Percentiles rank a stretch among this genome's conserved stretches.
Evolutionary conservation across 371 early-diverging fungal species (phyloP).

Genomic region (Entomophthora muscae): DNA sequence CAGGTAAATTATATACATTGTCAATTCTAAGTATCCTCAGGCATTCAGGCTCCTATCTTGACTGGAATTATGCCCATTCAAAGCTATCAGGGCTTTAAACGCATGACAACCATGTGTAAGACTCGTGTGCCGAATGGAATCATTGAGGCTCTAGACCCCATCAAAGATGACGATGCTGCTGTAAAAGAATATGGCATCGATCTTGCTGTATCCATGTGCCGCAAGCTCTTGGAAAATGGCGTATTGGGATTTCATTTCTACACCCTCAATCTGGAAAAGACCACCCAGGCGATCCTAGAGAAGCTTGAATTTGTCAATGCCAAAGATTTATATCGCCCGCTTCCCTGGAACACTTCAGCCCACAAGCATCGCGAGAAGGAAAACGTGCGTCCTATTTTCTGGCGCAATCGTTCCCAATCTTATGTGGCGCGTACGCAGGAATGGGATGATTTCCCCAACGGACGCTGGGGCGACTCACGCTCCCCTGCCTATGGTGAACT

Average conservation of each 20-base stretch:
- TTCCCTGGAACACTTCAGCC: conserved; percentile 74
- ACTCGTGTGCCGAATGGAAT: conserved; percentile 57
- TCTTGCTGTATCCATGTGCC: conserved; percentile 53
- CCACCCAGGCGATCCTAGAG: conserved; percentile 59
- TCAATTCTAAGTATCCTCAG: conserved; percentile 11
- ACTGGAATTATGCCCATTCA: conserved; percentile 87
- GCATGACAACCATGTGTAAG: conserved; percentile 60
- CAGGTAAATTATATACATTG: conserved; percentile 15
- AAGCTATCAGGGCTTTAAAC: conserved; percentile 58
- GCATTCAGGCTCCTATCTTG: conserved; percentile 62
- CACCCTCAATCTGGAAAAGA: conserved; percentile 70
- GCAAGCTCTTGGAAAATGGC: conserved; percentile 37
- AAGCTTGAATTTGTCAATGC: conserved; percentile 52
- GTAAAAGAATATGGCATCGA: conserved; percentile 74
- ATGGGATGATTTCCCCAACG: conserved; percentile 98
- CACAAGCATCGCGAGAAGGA: conserved; percentile 72
- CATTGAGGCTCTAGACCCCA: conserved; percentile 49
- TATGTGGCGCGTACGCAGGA: conserved; percentile 84
- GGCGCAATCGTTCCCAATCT: conserved; percentile 84
- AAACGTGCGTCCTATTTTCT: conserved; percentile 92
- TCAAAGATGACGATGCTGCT: conserved; percentile 82
- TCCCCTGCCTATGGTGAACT: conserved; percentile 91
- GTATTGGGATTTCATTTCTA: conserved; percentile 50
- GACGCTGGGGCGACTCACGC: conserved; percentile 93
- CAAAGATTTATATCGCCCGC: conserved; percentile 56